A percentile compares a stretch with the other conserved stretches of the same genome.
Conservation (phyloP, 495 filamentous ascomycete genomes). For the Pyrenula aspistea region DNA sequence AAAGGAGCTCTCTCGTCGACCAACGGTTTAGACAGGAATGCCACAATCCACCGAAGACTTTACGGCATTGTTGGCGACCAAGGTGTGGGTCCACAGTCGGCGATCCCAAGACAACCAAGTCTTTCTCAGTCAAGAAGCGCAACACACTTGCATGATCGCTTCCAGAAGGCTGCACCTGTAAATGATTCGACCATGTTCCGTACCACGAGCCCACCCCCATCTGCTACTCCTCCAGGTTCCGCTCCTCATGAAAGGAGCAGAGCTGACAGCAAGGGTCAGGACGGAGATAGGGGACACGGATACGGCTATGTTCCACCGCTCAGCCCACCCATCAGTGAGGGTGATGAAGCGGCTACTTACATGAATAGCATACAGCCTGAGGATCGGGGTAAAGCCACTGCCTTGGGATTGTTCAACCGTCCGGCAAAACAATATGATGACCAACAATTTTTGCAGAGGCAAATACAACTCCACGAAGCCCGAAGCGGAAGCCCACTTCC, state of each 20-base stretch:
- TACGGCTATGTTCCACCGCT: conserved; percentile 47
- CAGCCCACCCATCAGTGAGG: conserved; percentile 63
- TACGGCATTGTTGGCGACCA: conserved; percentile 81
- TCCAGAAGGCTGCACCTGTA: conserved; percentile 35
- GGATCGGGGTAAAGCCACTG: conserved; percentile 77
- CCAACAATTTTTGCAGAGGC: conserved; percentile 70
- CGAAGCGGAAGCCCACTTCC: conserved; percentile 28
- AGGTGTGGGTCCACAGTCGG: conserved; percentile 2
- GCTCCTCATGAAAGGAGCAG: conserved; percentile 1
- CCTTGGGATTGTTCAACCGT: conserved; percentile 73
- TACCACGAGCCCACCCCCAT: conserved; percentile 39
- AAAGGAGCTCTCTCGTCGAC: conserved; percentile 12
- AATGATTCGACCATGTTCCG: conserved; percentile 21
- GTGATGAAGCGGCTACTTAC: conserved; percentile 44
- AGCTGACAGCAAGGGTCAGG: conserved; percentile 4
- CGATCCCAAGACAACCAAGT: conserved; percentile 5
- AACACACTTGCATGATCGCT: conserved; percentile 41
- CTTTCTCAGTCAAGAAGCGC: conserved; percentile 38
- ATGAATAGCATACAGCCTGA: conserved; percentile 54
- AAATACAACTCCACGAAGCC: conserved; percentile 65
- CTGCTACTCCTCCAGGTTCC: conserved; percentile 23
- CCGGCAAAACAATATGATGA: conserved; percentile 68
- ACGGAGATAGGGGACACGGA: conserved; percentile 19
- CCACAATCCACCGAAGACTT: conserved; percentile 58
- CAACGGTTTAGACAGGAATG: conserved; percentile 31